Evolutionary conservation across 805 yeast species (phyloP).

Genomic region (Candida yuanshanica): DNA sequence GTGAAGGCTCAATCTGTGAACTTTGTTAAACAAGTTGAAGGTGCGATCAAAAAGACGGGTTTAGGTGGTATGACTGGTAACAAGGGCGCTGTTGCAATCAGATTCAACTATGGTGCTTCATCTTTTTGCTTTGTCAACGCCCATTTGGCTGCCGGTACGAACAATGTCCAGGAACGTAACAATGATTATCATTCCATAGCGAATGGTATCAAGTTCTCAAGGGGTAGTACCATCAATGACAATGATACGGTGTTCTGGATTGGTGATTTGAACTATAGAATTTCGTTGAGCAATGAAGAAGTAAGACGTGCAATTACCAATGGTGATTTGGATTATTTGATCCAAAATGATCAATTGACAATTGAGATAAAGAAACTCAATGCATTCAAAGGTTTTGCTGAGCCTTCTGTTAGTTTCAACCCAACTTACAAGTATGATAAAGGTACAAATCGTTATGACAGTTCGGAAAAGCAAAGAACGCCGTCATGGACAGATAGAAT

Average conservation of each 20-base stretch:
- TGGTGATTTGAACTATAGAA: slow-evolving; percentile 90
- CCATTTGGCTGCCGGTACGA: slow-evolving; percentile 90
- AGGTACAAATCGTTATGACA: slow-evolving; percentile 74
- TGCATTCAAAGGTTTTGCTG: slow-evolving; percentile 72
- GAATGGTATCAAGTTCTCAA: slow-evolving; percentile 70
- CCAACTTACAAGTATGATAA: slow-evolving; percentile 94
- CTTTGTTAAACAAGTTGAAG: slow-evolving; percentile 76
- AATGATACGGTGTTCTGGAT: slow-evolving; percentile 90
- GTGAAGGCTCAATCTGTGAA: slow-evolving; percentile 44
- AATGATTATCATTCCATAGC: slow-evolving; percentile 74
- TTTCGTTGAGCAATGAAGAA: slow-evolving; percentile 64
- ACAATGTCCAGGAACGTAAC: slow-evolving; percentile 77
- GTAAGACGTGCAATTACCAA: slow-evolving; percentile 51
- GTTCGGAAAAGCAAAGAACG: slow-evolving; percentile 86
- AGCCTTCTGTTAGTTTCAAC: slow-evolving; percentile 66
- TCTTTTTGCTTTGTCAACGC: slow-evolving; percentile 81
- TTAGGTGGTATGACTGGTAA: slow-evolving; percentile 96
- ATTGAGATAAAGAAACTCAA: slow-evolving; percentile 66
- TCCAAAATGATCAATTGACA: slow-evolving; percentile 73
- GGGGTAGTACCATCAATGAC: slow-evolving; percentile 71
- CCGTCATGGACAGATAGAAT: slow-evolving; percentile 98
- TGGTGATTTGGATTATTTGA: slow-evolving; percentile 43
- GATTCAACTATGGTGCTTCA: slow-evolving; percentile 77
- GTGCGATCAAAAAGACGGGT: slow-evolving; percentile 93
- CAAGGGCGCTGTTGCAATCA: slow-evolving; percentile 92